Base-by-base conservation (phyloP, 2,329 filamentous ascomycete genomes). In the Cercospora sp. region DNA sequence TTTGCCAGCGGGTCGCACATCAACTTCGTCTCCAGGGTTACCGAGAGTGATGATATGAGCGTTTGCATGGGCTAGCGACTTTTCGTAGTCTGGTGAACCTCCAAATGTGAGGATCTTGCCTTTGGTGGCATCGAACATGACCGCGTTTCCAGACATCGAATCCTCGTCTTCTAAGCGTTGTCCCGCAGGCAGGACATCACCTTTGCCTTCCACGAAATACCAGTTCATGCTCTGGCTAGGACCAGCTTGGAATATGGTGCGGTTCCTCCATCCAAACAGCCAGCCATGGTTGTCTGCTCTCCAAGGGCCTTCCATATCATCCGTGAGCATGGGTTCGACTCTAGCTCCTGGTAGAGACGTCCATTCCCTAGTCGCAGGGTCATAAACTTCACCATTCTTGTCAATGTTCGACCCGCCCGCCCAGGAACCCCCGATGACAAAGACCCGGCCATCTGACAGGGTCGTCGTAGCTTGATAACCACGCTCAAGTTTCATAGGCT, bases 91-190 rank as follows among this genome's bases (percentile, higher is more conserved):
- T 0, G 80, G 76, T 0, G 82, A 76, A 8, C 86, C 86, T 5
- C 86, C 86, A 16, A 82, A 76, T 0, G 84, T 82, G 2, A 88
- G 77, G 31, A 88, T 87, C 74, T 87, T 86, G 33, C 86, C 86
- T 48, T 48, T 48, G 45, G 45, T 48, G 1, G 85, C 85, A 71
- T 88, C 86, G 70, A 84, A 88, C 85, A 88, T 87, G 69, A 85
- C 81, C 3, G 83, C 82, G 61, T 82, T 84, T 12, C 86, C 87
- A 67, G 80, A 83, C 87, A 88, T 89, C 2, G 85, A 77, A 69
- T 87, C 81, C 10, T 80, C 75, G 40, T 83, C 81, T 6, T 79
- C 78, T 20, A 75, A 78, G 5, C 85, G 78, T 3, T 68, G 76
- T 0, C 85, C 85, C 0, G 84, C 85, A 7, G 74, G 69, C 4